These are phyloP conservation scores for Podospora bellae-mahoneyi DNA, from an alignment of 495 filamentous ascomycete species.

Conservation along the genomic window DNA sequence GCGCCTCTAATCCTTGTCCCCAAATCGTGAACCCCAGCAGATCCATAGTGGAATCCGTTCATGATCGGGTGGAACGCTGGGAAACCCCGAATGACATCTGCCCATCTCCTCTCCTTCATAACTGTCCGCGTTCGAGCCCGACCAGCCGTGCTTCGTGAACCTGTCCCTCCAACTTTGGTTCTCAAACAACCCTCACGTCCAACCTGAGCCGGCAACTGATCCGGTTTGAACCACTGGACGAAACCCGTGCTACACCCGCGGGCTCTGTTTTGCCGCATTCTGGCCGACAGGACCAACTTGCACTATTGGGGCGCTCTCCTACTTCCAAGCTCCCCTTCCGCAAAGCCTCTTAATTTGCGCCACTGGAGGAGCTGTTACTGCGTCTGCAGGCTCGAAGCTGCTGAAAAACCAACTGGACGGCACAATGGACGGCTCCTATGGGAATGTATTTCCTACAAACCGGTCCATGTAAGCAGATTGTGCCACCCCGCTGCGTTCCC, in stretches of 20 bases:
- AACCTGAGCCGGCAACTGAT: background rate
- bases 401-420: constrained; percentile 7
- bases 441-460: constrained; percentile 31
- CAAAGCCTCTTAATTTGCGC: background rate
- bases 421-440: constrained; percentile 36
- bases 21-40: background rate
- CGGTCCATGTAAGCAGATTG: constrained; percentile 22
- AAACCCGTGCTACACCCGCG: constrained; percentile 9
- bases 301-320: constrained; percentile 4
- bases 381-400: constrained; percentile 1
- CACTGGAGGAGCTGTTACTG: background rate
- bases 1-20: background rate
- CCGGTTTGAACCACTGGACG: background rate
- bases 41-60: background rate
- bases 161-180: background rate
- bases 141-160: background rate
- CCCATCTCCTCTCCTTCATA: too few relatives aligned
- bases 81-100: background rate
- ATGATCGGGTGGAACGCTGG: background rate
- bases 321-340: background rate
- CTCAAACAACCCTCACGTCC: background rate
- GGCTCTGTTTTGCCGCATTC: constrained; percentile 20
- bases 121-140: background rate
- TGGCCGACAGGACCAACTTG: constrained; percentile 12
- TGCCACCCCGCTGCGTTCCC: background rate